Percentiles rank a stretch among this genome's conserved stretches.
phyloP scores from a whole-genome alignment of 75 land plant genomes.

The Chamaecyparis obtusa region DNA sequence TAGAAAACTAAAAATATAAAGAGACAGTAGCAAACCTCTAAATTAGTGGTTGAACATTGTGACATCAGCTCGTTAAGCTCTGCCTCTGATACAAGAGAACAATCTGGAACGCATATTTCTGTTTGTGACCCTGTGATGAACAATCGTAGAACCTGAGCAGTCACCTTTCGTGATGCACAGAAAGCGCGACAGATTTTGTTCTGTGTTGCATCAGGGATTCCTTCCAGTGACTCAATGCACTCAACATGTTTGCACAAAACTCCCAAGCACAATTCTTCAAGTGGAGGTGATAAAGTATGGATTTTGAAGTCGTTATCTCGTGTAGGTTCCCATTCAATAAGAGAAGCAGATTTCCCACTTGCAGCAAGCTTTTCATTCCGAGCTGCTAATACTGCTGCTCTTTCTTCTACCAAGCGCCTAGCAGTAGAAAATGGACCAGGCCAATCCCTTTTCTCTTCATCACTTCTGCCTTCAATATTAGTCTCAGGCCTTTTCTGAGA shows the following conservation, averaged over 20 bases:
- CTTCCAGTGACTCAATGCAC: conserved; percentile 53
- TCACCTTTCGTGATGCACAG: conserved; percentile 53
- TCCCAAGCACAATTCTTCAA: conserved; percentile 34
- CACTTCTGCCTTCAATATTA: not conserved
- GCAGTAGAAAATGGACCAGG: conserved; percentile 89
- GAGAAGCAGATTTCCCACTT: not conserved
- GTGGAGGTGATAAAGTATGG: conserved; percentile 25
- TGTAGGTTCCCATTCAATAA: conserved; percentile 28
- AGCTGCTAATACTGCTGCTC: conserved; percentile 1
- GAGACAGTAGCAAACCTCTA: conserved; percentile 38
- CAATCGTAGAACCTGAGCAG: conserved; percentile 27
- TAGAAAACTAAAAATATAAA: not conserved
- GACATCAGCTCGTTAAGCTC: conserved; percentile 31
- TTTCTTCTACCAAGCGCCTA: conserved; percentile 17
- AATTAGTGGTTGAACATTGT: conserved; percentile 21
- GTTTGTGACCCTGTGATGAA: conserved; percentile 40
- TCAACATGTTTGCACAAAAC: conserved; percentile 48
- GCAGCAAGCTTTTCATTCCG: not conserved
- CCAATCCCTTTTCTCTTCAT: conserved; percentile 48
- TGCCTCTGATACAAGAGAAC: conserved; percentile 58
- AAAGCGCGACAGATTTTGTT: conserved; percentile 31
- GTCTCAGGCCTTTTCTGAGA: not conserved
- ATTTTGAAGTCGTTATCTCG: conserved; percentile 4
- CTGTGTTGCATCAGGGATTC: conserved; percentile 50
- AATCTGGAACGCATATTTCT: conserved; percentile 58